Conservation (phyloP, 106 monocot species). For the Iris macrosiphon region DNA sequence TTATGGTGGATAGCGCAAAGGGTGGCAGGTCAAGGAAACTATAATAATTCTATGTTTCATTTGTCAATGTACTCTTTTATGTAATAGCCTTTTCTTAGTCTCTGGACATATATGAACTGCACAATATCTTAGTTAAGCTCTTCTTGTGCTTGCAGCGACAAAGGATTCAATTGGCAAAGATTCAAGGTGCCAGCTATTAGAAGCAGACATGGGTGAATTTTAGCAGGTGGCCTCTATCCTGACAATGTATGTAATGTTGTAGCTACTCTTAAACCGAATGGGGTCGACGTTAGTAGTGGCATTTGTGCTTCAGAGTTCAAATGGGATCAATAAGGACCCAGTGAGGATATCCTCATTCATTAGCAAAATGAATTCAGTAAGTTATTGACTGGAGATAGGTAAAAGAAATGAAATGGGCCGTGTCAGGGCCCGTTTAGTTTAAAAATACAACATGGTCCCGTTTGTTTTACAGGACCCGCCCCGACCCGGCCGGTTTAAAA, state of each 20-base stretch:
- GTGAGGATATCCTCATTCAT: slow-evolving; percentile 52
- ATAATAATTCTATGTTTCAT: too few relatives aligned
- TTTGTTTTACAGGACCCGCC: too few relatives aligned
- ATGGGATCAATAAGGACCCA: slow-evolving; percentile 69
- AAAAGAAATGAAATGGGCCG: too few relatives aligned
- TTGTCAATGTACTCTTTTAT: too few relatives aligned
- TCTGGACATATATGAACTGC: background rate
- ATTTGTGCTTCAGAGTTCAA: slow-evolving; percentile 59
- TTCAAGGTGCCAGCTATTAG: slow-evolving; percentile 45
- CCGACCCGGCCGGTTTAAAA: too few relatives aligned
- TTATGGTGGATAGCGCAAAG: slow-evolving; percentile 81
- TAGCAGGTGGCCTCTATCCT: slow-evolving; percentile 79
- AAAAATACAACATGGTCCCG: too few relatives aligned
- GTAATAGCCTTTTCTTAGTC: background rate
- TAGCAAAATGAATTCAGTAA: slow-evolving; percentile 46
- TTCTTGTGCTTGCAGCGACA: slow-evolving; percentile 43
- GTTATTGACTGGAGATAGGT: too few relatives aligned
- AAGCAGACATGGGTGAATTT: slow-evolving; percentile 66
- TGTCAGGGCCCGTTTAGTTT: too few relatives aligned
- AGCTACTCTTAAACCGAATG: slow-evolving; percentile 41
- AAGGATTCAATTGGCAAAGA: slow-evolving; percentile 73
- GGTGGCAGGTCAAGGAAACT: slow-evolving; percentile 60
- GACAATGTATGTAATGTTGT: slow-evolving; percentile 60
- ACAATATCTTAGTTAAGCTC: too few relatives aligned
- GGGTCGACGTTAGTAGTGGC: slow-evolving; percentile 94